Evolutionary conservation across 768 basidiomycete species (phyloP).

Genomic region (Lactarius tabidus): DNA sequence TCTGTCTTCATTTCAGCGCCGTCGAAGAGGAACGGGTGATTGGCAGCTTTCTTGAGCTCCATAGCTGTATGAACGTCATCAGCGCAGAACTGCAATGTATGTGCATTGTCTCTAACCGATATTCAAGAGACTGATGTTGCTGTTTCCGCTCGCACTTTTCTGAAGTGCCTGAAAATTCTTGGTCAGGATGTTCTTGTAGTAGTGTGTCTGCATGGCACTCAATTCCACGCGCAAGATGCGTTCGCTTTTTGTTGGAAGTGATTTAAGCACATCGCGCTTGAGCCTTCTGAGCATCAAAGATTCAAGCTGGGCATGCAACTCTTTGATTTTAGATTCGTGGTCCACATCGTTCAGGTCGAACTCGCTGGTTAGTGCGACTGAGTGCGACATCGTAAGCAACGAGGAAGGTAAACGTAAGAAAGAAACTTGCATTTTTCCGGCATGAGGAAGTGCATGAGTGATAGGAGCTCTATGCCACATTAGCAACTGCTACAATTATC

Average conservation of each 20-base stretch:
- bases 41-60: slow-evolving; percentile 98
- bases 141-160: slow-evolving; percentile 84
- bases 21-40: slow-evolving; percentile 97
- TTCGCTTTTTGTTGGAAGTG: slow-evolving; percentile 96
- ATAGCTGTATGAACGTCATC: slow-evolving; percentile 54
- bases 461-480: slow-evolving; percentile 67
- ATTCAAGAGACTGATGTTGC: slow-evolving; percentile 93
- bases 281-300: slow-evolving; percentile 91
- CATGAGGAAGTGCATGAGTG: slow-evolving; percentile 99
- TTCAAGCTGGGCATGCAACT: slow-evolving; percentile 89
- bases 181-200: slow-evolving; percentile 97
- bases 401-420: not conserved
- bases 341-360: slow-evolving; percentile 93
- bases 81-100: not conserved
- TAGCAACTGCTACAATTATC: slow-evolving; percentile 17
- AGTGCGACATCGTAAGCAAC: slow-evolving; percentile 14
- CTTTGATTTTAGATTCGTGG: slow-evolving; percentile 93
- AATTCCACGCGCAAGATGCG: slow-evolving; percentile 97
- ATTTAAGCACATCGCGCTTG: slow-evolving; percentile 95
- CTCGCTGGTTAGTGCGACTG: slow-evolving; percentile 90
- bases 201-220: slow-evolving; percentile 93
- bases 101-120: slow-evolving; percentile 53
- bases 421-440: slow-evolving; percentile 83
- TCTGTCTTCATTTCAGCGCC: slow-evolving; percentile 74
- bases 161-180: slow-evolving; percentile 94